phyloP scores from a whole-genome alignment of 768 basidiomycete species.

The Tephrocybe sp. region DNA sequence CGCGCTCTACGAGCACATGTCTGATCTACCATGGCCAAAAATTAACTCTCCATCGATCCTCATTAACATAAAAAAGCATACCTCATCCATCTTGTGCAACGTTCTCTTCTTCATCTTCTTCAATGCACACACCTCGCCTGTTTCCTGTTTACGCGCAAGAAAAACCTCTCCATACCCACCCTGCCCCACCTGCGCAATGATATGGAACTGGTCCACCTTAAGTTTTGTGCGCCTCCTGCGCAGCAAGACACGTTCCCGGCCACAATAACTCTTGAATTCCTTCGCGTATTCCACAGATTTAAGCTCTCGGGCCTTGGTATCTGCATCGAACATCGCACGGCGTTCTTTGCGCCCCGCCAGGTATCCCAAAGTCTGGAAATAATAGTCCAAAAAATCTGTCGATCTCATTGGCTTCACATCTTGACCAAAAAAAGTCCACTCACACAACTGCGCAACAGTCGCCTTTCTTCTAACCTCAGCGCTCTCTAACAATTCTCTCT shows the following conservation, averaged over 20 bases:
- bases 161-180: conserved; percentile 99
- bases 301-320: conserved; percentile 72
- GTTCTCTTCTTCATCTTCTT: conserved; percentile 98
- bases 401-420: background rate
- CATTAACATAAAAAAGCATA: conserved; percentile 27
- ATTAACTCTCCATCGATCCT: background rate
- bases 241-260: conserved; percentile 91
- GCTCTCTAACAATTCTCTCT: conserved; percentile 80
- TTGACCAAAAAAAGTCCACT: conserved; percentile 25
- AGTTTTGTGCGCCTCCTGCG: conserved; percentile 91
- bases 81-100: conserved; percentile 98
- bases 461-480: conserved; percentile 92
- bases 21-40: conserved; percentile 62
- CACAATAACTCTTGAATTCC: conserved; percentile 92
- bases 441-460: conserved; percentile 96
- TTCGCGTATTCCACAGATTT: conserved; percentile 56
- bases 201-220: conserved; percentile 93
- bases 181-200: conserved; percentile 98
- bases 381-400: conserved; percentile 95
- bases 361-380: conserved; percentile 94
- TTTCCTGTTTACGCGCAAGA: conserved; percentile 91
- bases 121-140: conserved; percentile 93
- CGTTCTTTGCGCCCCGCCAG: conserved; percentile 85
- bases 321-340: conserved; percentile 77
- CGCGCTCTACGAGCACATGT: conserved; percentile 97